These are phyloP conservation scores for Umbelopsis vinacea DNA, from an alignment of 192 early-diverging fungal genomes.

Conservation along the genomic window DNA sequence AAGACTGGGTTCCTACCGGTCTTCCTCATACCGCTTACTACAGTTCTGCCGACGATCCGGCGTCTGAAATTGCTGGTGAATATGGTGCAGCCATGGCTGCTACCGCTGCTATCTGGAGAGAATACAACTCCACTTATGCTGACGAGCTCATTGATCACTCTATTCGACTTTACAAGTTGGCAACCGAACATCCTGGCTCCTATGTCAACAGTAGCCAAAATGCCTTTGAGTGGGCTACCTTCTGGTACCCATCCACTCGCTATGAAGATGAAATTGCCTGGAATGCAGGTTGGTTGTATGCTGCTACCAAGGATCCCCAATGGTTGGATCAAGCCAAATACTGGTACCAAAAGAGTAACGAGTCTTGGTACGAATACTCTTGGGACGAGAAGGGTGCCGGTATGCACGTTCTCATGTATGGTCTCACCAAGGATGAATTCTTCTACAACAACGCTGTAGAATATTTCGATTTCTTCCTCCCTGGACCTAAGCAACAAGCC, in stretches of 20 bases:
- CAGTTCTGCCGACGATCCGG: conserved; percentile 34
- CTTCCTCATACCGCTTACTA: conserved; percentile 40
- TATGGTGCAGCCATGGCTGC: conserved; percentile 61
- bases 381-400: conserved; percentile 60
- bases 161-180: conserved; percentile 50
- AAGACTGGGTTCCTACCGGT: conserved; percentile 44
- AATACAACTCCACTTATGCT: conserved; percentile 51
- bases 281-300: conserved; percentile 62
- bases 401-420: conserved; percentile 47
- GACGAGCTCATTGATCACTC: conserved; percentile 52
- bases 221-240: conserved; percentile 43
- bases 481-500: conserved; percentile 38
- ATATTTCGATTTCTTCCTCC: conserved; percentile 41
- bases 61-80: conserved; percentile 47
- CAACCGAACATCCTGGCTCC: conserved; percentile 35
- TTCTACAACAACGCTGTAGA: conserved; percentile 42
- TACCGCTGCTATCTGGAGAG: conserved; percentile 54
- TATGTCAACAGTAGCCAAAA: conserved; percentile 42
- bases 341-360: conserved; percentile 31
- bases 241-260: conserved; percentile 56
- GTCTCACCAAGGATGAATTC: conserved; percentile 41
- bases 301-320: conserved; percentile 45
- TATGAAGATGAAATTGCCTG: conserved; percentile 61
- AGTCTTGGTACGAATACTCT: conserved; percentile 40
- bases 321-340: conserved; percentile 50